Evolutionary conservation across 257 asterid species (phyloP).

Genomic region (Leptodermis oblonga): DNA sequence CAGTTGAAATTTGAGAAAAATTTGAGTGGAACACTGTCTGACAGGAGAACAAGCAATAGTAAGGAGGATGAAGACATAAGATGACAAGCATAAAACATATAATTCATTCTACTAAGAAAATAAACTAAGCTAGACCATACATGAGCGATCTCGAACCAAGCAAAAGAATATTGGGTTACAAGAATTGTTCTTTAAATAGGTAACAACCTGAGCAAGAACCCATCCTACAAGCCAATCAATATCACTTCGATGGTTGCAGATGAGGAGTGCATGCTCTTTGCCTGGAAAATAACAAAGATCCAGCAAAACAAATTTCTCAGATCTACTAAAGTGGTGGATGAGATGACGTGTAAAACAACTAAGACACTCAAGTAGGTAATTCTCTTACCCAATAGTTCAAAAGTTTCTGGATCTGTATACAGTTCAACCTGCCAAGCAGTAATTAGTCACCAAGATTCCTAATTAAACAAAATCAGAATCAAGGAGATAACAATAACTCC

Average conservation of each 20-base stretch:
- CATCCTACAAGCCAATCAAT: conserved; percentile 99
- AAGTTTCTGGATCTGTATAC: conserved; percentile 54
- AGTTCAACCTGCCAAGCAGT: conserved; percentile 54
- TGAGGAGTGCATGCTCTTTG: conserved; percentile 72
- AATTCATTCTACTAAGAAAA: background rate
- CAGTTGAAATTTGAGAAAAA: background rate
- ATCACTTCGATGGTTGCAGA: conserved; percentile 92
- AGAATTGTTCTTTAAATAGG: conserved; percentile 7
- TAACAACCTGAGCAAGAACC: conserved; percentile 86
- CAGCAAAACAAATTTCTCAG: background rate
- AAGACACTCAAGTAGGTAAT: background rate
- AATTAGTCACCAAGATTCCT: conserved; percentile 10
- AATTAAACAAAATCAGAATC: background rate
- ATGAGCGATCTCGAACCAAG: background rate
- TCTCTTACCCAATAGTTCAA: conserved; percentile 57
- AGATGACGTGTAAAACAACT: background rate
- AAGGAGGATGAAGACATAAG: background rate
- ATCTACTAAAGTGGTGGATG: background rate
- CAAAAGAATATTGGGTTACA: background rate
- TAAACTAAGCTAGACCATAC: background rate
- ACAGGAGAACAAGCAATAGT: background rate
- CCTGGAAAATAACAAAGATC: conserved; percentile 35
- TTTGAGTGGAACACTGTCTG: background rate
- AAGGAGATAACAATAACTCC: background rate
- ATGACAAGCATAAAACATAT: background rate